Evolutionary conservation across 805 yeast genomes (phyloP).

Genomic region (Komagataella pseudopastoris): DNA sequence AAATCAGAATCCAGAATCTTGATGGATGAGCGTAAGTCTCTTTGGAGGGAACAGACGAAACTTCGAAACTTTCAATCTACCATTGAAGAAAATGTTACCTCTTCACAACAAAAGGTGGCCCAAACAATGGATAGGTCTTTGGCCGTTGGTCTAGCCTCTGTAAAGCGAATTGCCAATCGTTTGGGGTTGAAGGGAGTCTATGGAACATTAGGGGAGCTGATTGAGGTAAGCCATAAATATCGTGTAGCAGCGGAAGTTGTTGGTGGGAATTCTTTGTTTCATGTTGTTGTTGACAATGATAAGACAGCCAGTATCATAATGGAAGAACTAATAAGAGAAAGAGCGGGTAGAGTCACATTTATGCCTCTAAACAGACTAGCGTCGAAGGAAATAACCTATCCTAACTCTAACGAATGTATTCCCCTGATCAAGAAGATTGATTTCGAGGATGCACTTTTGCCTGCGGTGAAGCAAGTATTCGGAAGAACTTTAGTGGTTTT

Average conservation of each 20-base stretch:
- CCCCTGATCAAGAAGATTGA: conserved; percentile 70
- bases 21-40: conserved; percentile 52
- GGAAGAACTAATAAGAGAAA: conserved; percentile 58
- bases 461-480: conserved; percentile 69
- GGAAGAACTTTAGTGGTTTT: conserved; percentile 70
- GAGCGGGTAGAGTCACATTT: conserved; percentile 79
- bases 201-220: conserved; percentile 80
- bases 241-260: conserved; percentile 79
- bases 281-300: conserved; percentile 82
- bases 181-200: conserved; percentile 52
- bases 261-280: conserved; percentile 78
- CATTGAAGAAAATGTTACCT: conserved; percentile 36
- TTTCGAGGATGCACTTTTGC: conserved; percentile 38
- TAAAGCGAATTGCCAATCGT: conserved; percentile 44
- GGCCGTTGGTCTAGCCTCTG: conserved; percentile 56
- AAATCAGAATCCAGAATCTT: conserved; percentile 28
- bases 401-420: conserved; percentile 52
- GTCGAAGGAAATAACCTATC: conserved; percentile 32
- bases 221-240: conserved; percentile 70
- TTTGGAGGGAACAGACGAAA: conserved; percentile 74
- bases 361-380: conserved; percentile 71
- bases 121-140: conserved; percentile 68
- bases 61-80: conserved; percentile 42
- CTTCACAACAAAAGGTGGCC: conserved; percentile 45
- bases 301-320: conserved; percentile 68